These are phyloP conservation scores for Candida michaelii DNA, from an alignment of 805 yeast genomes.

Conservation along the genomic window DNA sequence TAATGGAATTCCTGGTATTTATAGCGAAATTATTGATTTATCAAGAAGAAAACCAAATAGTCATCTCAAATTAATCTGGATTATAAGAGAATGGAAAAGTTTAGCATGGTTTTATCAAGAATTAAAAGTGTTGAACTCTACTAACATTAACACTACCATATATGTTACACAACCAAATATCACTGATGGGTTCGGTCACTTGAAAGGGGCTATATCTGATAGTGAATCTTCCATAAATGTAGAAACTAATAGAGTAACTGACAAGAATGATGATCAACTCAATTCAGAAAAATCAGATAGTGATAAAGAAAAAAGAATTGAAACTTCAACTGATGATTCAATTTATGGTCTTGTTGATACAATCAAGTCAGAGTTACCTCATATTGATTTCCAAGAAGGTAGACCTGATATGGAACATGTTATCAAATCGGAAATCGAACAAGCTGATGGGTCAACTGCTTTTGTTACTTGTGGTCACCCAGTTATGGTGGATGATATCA, in stretches of 20 bases:
- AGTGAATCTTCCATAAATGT: slow-evolving; percentile 10
- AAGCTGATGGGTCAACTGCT: slow-evolving; percentile 44
- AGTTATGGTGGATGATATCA: slow-evolving; percentile 53
- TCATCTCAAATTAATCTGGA: slow-evolving; percentile 58
- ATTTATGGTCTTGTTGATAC: slow-evolving; percentile 10
- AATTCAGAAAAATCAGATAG: neutral
- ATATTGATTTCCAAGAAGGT: slow-evolving; percentile 42
- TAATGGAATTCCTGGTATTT: slow-evolving; percentile 65
- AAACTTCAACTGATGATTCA: slow-evolving; percentile 3
- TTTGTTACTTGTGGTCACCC: slow-evolving; percentile 67
- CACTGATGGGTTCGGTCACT: slow-evolving; percentile 11
- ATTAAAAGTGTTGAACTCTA: slow-evolving; percentile 24
- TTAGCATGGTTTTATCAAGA: slow-evolving; percentile 53
- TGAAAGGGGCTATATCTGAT: slow-evolving; percentile 15
- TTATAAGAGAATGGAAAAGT: slow-evolving; percentile 54
- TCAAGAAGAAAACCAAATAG: slow-evolving; percentile 22
- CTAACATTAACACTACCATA: slow-evolving; percentile 30
- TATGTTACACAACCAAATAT: slow-evolving; percentile 29
- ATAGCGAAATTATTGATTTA: slow-evolving; percentile 38
- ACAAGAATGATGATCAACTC: slow-evolving; percentile 14
- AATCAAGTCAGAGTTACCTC: slow-evolving; percentile 23
- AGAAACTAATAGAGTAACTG: neutral
- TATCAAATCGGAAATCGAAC: slow-evolving; percentile 34
- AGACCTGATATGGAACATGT: slow-evolving; percentile 49
- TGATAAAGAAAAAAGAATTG: slow-evolving; percentile 1